A percentile compares a stretch with the other conserved stretches of the same genome.
Evolutionary conservation across 2,329 filamentous ascomycete genomes (phyloP).

Genomic region (Bipolaris sorokiniana): DNA sequence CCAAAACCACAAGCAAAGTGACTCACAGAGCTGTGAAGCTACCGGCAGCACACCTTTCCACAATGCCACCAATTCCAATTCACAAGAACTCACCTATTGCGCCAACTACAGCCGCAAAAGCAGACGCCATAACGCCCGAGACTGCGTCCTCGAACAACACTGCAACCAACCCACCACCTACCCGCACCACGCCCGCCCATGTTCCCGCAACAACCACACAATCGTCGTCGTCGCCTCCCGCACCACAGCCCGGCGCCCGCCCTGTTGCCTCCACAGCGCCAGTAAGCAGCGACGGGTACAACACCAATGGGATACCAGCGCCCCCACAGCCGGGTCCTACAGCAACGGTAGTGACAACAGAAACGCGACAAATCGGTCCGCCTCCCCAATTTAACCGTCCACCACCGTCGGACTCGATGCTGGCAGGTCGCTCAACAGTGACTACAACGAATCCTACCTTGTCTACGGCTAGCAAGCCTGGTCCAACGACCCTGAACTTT

Average conservation of each 20-base stretch:
- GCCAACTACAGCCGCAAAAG: slow-evolving; percentile 47
- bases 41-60: not conserved
- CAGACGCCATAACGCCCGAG: slow-evolving; percentile 46
- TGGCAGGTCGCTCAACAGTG: slow-evolving; percentile 49
- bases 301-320: slow-evolving; percentile 27
- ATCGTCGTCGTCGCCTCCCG: slow-evolving; percentile 33
- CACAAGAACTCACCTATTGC: slow-evolving; percentile 56
- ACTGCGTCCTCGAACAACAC: slow-evolving; percentile 38
- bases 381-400: slow-evolving; percentile 52
- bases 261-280: slow-evolving; percentile 31
- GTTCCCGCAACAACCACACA: slow-evolving; percentile 41
- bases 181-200: slow-evolving; percentile 40
- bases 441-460: slow-evolving; percentile 41
- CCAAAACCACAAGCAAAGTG: not conserved
- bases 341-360: slow-evolving; percentile 40
- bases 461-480: slow-evolving; percentile 29
- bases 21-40: not conserved
- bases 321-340: slow-evolving; percentile 49
- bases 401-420: slow-evolving; percentile 46
- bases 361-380: slow-evolving; percentile 33
- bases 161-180: slow-evolving; percentile 40
- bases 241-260: slow-evolving; percentile 52
- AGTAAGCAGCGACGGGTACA: slow-evolving; percentile 1
- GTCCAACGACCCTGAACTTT: slow-evolving; percentile 49
- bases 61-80: slow-evolving; percentile 56